Evolutionary conservation across 805 yeast genomes (phyloP).

Genomic region (Myxozyma mucilagina): DNA sequence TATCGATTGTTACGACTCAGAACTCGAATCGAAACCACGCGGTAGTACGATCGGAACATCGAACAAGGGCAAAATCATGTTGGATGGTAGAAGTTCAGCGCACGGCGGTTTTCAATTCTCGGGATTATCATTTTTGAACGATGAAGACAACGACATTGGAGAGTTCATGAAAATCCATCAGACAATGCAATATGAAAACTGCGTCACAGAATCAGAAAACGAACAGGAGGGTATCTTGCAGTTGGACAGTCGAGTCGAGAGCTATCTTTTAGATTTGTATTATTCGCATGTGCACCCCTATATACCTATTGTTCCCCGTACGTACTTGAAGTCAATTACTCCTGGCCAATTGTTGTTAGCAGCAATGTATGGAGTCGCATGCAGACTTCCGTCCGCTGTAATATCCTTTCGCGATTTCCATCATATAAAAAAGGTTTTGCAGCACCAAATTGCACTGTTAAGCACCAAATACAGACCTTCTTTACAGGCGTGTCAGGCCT

Average conservation of each 20-base stretch:
- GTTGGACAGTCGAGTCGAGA: constrained; percentile 15
- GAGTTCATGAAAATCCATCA: constrained; percentile 11
- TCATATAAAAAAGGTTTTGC: constrained; percentile 15
- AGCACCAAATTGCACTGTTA: constrained; percentile 1
- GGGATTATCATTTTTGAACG: constrained; percentile 10
- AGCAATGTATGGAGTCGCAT: constrained; percentile 25
- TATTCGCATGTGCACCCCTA: constrained; percentile 20
- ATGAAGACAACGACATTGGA: constrained; percentile 11
- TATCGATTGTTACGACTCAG: constrained; percentile 21
- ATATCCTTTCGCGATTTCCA: constrained; percentile 18
- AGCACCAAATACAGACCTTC: constrained; percentile 10
- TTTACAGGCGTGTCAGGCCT: constrained; percentile 18
- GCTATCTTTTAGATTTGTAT: constrained; percentile 11
- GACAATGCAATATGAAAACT: constrained; percentile 13
- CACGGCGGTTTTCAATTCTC: constrained; percentile 22
- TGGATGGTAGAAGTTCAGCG: constrained; percentile 23
- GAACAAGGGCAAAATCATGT: constrained; percentile 14
- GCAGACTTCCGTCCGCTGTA: constrained; percentile 19
- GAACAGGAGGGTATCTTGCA: constrained; percentile 13
- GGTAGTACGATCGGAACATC: not conserved
- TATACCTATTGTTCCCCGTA: constrained; percentile 21
- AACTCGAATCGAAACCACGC: constrained; percentile 11
- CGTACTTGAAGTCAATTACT: constrained; percentile 7
- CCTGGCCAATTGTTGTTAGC: constrained; percentile 13
- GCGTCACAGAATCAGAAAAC: constrained; percentile 8